Evolutionary conservation across 139 green algal genomes (phyloP).

Genomic region (Micractinium sp.): DNA sequence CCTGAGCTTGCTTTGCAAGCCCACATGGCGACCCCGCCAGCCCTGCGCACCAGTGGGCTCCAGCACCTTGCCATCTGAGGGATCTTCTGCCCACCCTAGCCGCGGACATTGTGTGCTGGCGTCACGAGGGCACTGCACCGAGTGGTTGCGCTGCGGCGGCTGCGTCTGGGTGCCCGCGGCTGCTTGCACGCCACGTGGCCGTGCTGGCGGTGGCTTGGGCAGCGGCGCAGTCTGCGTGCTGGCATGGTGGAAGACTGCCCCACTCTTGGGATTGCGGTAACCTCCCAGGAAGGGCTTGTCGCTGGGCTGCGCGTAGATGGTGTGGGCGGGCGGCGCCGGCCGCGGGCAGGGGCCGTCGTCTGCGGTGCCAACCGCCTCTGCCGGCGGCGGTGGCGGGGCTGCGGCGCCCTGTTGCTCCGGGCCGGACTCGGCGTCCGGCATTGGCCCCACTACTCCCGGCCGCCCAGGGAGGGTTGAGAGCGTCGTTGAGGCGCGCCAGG

Average conservation of each 20-base stretch:
- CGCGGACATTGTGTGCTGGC: constrained; percentile 50
- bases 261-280: constrained; percentile 68
- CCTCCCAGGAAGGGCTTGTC: constrained; percentile 76
- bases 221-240: constrained; percentile 66
- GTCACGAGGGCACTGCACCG: constrained; percentile 21
- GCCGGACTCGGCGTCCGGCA: too few relatives aligned
- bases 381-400: too few relatives aligned
- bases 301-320: constrained; percentile 22
- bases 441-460: too few relatives aligned
- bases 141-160: not conserved
- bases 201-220: not conserved
- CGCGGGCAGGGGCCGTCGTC: not conserved
- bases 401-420: too few relatives aligned
- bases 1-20: not conserved
- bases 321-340: not conserved
- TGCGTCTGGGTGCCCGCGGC: not conserved
- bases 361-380: too few relatives aligned
- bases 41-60: constrained; percentile 9
- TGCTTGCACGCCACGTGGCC: not conserved
- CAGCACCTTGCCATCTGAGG: constrained; percentile 63
- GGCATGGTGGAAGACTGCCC: constrained; percentile 78
- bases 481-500: too few relatives aligned
- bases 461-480: too few relatives aligned
- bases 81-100: constrained; percentile 67
- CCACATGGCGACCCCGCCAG: not conserved